These are phyloP conservation scores for Samsoniella hepiali DNA, from an alignment of 2,329 filamentous ascomycete species.

Conservation along the genomic window DNA sequence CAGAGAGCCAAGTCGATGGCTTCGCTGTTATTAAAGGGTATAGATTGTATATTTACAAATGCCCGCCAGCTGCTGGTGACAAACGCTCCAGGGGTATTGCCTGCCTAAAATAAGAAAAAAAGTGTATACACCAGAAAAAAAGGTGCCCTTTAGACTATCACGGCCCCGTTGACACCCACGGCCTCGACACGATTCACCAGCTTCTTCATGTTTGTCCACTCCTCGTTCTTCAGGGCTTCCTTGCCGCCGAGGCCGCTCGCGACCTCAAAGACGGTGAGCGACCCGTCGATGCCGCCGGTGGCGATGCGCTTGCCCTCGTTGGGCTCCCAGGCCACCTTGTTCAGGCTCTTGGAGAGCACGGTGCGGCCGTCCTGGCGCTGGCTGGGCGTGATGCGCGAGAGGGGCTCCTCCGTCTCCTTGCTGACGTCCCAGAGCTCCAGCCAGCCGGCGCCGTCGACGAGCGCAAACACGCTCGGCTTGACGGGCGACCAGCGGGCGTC, in stretches of 20 bases:
- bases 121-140: slow-evolving; percentile 9
- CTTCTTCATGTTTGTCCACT: slow-evolving; percentile 93
- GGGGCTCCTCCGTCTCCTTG: slow-evolving; percentile 86
- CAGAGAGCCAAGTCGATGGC: too few relatives aligned
- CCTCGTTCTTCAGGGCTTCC: slow-evolving; percentile 77
- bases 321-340: slow-evolving; percentile 92
- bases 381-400: slow-evolving; percentile 74
- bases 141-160: slow-evolving; percentile 33
- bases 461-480: slow-evolving; percentile 89
- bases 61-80: slow-evolving; percentile 12
- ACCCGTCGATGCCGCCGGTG: slow-evolving; percentile 87
- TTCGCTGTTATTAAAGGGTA: not conserved
- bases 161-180: slow-evolving; percentile 48
- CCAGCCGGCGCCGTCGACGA: slow-evolving; percentile 89
- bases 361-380: slow-evolving; percentile 61
- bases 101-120: not conserved
- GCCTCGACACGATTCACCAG: slow-evolving; percentile 73
- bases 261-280: slow-evolving; percentile 91
- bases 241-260: slow-evolving; percentile 77
- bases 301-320: slow-evolving; percentile 83
- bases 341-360: slow-evolving; percentile 79
- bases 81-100: slow-evolving; percentile 15
- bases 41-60: slow-evolving; percentile 16
- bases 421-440: slow-evolving; percentile 96
- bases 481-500: slow-evolving; percentile 93